Evolutionary conservation across 2,329 filamentous ascomycete genomes (phyloP), one percentile per base, ranked within the genome.

Genomic region (Daldinia eschscholtzii): DNA sequence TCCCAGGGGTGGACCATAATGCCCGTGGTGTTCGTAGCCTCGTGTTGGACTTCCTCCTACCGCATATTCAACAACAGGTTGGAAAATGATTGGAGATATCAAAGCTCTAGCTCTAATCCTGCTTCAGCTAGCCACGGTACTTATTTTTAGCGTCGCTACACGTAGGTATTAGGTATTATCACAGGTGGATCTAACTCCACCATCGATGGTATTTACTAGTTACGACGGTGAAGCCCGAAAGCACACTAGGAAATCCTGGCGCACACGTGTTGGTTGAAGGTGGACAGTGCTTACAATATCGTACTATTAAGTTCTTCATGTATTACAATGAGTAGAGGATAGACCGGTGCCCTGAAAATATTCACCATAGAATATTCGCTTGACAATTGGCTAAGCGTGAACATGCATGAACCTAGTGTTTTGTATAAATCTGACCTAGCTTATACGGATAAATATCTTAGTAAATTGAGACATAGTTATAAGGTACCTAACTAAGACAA

Each of bases 1-100:
- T 77, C 18, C 61, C 64, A 7, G 73, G 74, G 0, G 72, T 76
- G 3, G 58, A 52, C 15, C 75, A 77, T 64, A 67, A 73, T 6
- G 62, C 57, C 5, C 62, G 37, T 9, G 65, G 61, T 10, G 70
- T 70, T 56, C 70, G 70, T 33, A 55, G 67, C 6, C 23, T 30
- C n/a, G 65, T 71, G 5, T 44, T 71, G 15, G 46, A 33, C 4
- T 72, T 67, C 53, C 15, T 71, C 12, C 46, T 23, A 41, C 66
- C 65, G 23, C 55, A 15, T 28, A 58, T 72, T 28, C 50, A 62
- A 13, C 46, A 26, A 6, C 6, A 59, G 30, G 23, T 23, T 10
- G 41, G 13, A 3, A 39, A 50, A 1, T 68, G 28, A 42, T 44
- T 4, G 26, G 46, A 12, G 26, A 33, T 26, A 12, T n/a, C 7